Evolutionary conservation across 257 asterid genomes (phyloP), one percentile per base, ranked within the genome.

Genomic region (Solanum sejunctum): DNA sequence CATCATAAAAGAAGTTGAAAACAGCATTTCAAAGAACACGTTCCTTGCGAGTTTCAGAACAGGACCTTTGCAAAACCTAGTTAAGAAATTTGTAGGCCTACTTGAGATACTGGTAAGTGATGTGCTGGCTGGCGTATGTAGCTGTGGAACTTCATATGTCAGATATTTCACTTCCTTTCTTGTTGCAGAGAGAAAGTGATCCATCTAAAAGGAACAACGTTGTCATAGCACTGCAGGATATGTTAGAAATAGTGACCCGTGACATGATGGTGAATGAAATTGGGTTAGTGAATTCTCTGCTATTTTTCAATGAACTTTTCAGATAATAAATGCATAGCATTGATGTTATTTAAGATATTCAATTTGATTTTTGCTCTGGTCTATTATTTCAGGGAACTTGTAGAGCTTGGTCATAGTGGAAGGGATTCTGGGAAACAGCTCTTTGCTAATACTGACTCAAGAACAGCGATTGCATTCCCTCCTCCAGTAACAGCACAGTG

Each of bases 231-330:
- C 92, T 97, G 88, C 99, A 97, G 89, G 99, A 97, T 91, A 95
- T 97, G 96, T 81, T 95, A 85, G 98, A 97, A 90, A 91, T 97
- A 58, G 95, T 95, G 83, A 94, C 97, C 85, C 95, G 95, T 51
- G 99, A 97, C 88, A 97, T 97, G 96, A 94, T 97, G 97, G 94
- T 91, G 86, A 94, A 90, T 63, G 98, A 97, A 90, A 93, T 85
- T 85, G 93, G 97, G 99, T 97, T 84, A 81, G 98, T 94, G 75
- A 70, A 80, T 78, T 77, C 41, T 77, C 71, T 83, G 36, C 61
- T 61, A 52, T 75, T 69, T 72, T 77, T 57, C 72, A 55, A 77
- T 79, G 83, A 61, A 26, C n/a, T 17, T 15, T 26, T 79, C 66
- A 51, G 49, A 78, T 52, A 52, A 78, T 78, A 52, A 28, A 52